A percentile compares a stretch with the other conserved stretches of the same genome.
phyloP scores from a whole-genome alignment of 306 rosid species.

The Abrus precatorius region DNA sequence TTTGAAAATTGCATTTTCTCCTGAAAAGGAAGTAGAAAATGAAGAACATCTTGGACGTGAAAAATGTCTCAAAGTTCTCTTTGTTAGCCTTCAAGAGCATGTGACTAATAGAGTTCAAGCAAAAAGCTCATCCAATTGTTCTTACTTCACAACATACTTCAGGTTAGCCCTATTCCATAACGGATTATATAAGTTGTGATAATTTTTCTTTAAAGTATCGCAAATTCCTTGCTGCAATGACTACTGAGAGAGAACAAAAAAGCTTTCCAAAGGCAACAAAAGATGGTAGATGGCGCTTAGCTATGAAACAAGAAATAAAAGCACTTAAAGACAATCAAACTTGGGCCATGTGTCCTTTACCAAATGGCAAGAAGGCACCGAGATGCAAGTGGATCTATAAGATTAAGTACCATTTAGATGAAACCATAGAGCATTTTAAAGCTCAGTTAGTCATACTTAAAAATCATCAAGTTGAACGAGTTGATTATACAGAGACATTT shows the following conservation, averaged over 20 bases:
- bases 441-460: neutral
- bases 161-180: neutral
- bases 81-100: no score
- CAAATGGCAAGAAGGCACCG: neutral
- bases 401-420: neutral
- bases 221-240: neutral
- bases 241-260: neutral
- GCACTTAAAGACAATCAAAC: constrained; percentile 6
- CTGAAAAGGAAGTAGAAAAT: no score
- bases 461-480: constrained; percentile 4
- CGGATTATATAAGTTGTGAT: neutral
- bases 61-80: no score
- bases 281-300: neutral
- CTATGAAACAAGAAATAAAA: constrained; percentile 3
- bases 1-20: no score
- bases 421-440: neutral
- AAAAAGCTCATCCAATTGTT: no score
- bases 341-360: neutral
- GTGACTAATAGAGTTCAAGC: no score
- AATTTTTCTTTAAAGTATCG: no score
- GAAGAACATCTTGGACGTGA: no score
- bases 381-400: neutral
- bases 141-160: neutral
- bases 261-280: neutral
- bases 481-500: neutral